Conservation (phyloP, 768 basidiomycete species). For the Suillus subluteus region DNA sequence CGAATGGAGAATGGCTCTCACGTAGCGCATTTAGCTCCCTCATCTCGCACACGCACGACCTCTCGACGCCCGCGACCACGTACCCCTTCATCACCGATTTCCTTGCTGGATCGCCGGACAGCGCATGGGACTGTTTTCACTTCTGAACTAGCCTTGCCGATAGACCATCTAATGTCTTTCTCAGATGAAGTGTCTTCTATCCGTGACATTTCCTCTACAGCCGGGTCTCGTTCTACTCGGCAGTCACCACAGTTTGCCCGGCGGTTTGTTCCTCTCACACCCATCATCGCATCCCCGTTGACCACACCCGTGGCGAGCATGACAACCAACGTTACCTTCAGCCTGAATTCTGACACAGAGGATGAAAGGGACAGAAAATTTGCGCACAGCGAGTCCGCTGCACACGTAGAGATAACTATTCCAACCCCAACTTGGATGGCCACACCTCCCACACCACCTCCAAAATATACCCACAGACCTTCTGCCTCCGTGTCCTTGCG, state of each 20-base stretch:
- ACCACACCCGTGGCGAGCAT: conserved; percentile 49
- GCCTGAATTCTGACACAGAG: conserved; percentile 12
- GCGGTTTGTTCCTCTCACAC: conserved; percentile 53
- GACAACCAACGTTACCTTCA: conserved; percentile 28
- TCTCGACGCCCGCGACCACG: not conserved
- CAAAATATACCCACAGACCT: conserved; percentile 38
- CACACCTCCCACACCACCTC: conserved; percentile 61
- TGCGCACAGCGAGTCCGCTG: not conserved
- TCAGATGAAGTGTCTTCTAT: not conserved
- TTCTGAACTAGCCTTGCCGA: not conserved
- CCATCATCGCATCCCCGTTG: conserved; percentile 63
- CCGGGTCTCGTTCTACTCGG: conserved; percentile 9
- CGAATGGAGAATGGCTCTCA: conserved; percentile 10
- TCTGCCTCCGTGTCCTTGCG: conserved; percentile 38
- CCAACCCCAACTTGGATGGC: conserved; percentile 58
- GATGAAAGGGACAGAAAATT: conserved; percentile 14
- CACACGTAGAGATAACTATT: conserved; percentile 24
- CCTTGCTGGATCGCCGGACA: conserved; percentile 20
- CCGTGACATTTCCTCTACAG: not conserved
- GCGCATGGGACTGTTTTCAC: not conserved
- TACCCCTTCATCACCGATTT: conserved; percentile 12
- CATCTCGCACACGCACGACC: not conserved
- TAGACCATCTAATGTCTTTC: not conserved
- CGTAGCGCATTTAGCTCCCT: not conserved
- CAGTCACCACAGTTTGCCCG: conserved; percentile 31